These are phyloP conservation scores for Hamigera avellanea DNA, from an alignment of 495 filamentous ascomycete genomes.

Conservation along the genomic window DNA sequence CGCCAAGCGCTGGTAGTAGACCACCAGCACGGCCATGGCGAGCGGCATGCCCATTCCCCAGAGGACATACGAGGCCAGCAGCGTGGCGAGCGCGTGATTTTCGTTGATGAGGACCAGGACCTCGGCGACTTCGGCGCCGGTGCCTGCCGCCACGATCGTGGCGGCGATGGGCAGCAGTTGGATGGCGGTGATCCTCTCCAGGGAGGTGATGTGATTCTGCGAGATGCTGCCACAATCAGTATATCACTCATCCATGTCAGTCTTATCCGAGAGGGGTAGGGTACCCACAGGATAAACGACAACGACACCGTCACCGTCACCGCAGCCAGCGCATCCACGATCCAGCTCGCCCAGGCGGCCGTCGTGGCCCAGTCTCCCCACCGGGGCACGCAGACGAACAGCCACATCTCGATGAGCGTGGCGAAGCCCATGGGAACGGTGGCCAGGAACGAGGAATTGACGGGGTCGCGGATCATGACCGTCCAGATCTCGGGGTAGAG, in stretches of 20 bases:
- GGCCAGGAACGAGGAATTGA: constrained; percentile 33
- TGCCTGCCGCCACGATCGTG: constrained; percentile 33
- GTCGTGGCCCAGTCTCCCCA: constrained; percentile 26
- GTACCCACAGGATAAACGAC: constrained; percentile 29
- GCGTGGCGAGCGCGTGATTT: constrained; percentile 27
- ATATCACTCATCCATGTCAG: background rate
- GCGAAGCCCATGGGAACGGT: constrained; percentile 39
- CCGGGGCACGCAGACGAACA: constrained; percentile 29
- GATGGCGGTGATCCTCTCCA: constrained; percentile 32
- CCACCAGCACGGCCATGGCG: constrained; percentile 32
- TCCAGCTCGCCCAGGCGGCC: constrained; percentile 34
- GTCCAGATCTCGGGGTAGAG: constrained; percentile 34
- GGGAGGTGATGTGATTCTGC: constrained; percentile 23
- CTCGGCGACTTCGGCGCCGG: constrained; percentile 26
- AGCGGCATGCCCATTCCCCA: constrained; percentile 42
- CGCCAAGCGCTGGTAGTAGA: constrained; percentile 43
- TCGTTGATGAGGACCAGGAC: constrained; percentile 14
- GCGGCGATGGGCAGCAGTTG: constrained; percentile 36
- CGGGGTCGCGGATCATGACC: constrained; percentile 34
- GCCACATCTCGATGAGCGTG: constrained; percentile 38
- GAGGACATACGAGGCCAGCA: constrained; percentile 39
- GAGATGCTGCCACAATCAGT: constrained; percentile 15
- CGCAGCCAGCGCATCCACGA: constrained; percentile 29
- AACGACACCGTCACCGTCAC: constrained; percentile 26
- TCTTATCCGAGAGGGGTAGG: background rate